Evolutionary conservation across 2,329 filamentous ascomycete species (phyloP).

Genomic region (Hypoxylon sp.): DNA sequence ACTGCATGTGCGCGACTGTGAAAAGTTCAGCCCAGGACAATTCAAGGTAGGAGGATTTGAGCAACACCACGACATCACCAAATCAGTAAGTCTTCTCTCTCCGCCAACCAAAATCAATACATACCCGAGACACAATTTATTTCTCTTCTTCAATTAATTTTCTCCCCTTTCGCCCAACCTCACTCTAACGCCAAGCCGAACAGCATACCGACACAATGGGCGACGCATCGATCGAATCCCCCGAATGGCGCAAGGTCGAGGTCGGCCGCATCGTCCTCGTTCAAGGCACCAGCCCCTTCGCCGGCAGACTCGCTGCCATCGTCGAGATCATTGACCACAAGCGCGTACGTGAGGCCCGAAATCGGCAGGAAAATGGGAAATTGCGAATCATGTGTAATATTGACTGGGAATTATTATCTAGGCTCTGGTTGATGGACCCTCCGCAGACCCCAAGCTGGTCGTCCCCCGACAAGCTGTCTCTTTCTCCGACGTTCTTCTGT

Average conservation of each 20-base stretch:
- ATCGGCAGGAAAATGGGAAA: conserved; percentile 12
- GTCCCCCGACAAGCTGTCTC: conserved; percentile 90
- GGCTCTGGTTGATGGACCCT: conserved; percentile 97
- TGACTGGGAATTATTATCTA: conserved; percentile 61
- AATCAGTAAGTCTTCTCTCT: conserved; percentile 48
- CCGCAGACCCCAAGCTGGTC: conserved; percentile 81
- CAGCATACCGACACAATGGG: conserved; percentile 80
- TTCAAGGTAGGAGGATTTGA: conserved; percentile 51
- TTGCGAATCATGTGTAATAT: conserved; percentile 45
- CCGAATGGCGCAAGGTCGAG: conserved; percentile 96
- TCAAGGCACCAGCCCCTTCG: conserved; percentile 81
- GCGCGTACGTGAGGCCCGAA: conserved; percentile 81
- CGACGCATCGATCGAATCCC: conserved; percentile 85
- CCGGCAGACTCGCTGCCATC: conserved; percentile 90
- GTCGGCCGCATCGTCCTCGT: conserved; percentile 97
- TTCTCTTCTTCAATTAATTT: conserved; percentile 19
- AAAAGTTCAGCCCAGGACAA: conserved; percentile 46
- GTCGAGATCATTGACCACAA: conserved; percentile 99
- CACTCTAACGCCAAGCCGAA: conserved; percentile 48
- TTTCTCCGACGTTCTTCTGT: conserved; percentile 88
- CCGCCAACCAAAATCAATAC: conserved; percentile 23
- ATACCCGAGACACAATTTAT: conserved; percentile 31
- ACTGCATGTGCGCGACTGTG: conserved; percentile 40
- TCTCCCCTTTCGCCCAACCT: conserved; percentile 13
- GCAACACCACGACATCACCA: conserved; percentile 49